phyloP scores from a whole-genome alignment of 2,329 filamentous ascomycete species.

The Penicillium sp. region DNA sequence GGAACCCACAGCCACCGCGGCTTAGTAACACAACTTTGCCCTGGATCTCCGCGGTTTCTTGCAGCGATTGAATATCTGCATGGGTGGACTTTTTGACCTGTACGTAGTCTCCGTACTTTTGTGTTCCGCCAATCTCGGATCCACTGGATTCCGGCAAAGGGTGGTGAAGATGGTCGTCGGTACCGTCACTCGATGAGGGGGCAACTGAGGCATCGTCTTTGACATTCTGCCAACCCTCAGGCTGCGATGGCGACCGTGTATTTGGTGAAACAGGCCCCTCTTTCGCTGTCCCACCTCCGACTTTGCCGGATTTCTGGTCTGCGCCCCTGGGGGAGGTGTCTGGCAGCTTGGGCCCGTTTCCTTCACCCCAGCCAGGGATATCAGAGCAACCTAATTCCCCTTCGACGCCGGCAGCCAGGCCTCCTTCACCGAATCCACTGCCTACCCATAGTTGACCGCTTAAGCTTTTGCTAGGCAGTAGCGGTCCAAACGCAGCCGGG shows the following conservation, averaged over 20 bases:
- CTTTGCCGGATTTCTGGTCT: conserved; percentile 24
- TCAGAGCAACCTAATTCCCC: conserved; percentile 95
- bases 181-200: conserved; percentile 65
- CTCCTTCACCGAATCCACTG: conserved; percentile 78
- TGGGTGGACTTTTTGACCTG: conserved; percentile 52
- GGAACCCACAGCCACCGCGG: conserved; percentile 89
- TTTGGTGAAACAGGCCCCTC: conserved; percentile 20
- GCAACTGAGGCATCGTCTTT: conserved; percentile 12
- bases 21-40: conserved; percentile 91
- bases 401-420: conserved; percentile 56
- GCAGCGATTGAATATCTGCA: conserved; percentile 86
- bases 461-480: conserved; percentile 70
- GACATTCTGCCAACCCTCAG: conserved; percentile 21
- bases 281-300: conserved; percentile 23
- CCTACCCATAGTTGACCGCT: conserved; percentile 93
- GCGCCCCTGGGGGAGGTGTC: conserved; percentile 20
- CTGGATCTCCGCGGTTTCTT: conserved; percentile 87
- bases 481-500: conserved; percentile 88
- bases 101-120: conserved; percentile 33
- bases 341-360: conserved; percentile 44
- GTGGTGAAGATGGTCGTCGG: conserved; percentile 78
- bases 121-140: conserved; percentile 33
- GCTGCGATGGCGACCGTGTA: conserved; percentile 26
- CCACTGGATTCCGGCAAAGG: conserved; percentile 47
- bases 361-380: conserved; percentile 80